Conservation (phyloP, 345 rosid genomes). For the Brassica napus region DNA sequence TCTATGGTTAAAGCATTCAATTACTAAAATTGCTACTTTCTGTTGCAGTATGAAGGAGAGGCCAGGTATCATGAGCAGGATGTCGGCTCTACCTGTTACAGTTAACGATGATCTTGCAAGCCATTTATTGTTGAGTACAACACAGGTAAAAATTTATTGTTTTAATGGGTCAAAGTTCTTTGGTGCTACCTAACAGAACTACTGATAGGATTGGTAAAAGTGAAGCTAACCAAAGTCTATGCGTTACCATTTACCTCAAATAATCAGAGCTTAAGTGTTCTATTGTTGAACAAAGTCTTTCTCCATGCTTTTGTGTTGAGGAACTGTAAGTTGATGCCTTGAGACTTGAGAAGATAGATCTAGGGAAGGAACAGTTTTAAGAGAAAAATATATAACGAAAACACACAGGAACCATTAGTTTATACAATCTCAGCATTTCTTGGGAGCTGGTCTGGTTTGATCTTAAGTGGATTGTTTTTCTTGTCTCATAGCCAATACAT, state of each 20-base stretch:
- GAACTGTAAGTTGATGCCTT: too few species aligned
- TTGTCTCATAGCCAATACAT: slow-evolving; percentile 51
- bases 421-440: not conserved
- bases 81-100: slow-evolving; percentile 76
- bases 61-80: slow-evolving; percentile 93
- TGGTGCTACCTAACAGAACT: not conserved
- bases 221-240: not conserved
- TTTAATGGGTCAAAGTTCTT: not conserved
- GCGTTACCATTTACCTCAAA: slow-evolving; percentile 5
- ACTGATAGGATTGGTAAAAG: not conserved
- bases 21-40: slow-evolving; percentile 25
- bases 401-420: slow-evolving; percentile 10
- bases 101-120: slow-evolving; percentile 73
- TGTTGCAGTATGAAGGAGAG: slow-evolving; percentile 73
- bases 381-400: not conserved
- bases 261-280: not conserved
- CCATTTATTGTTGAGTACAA: slow-evolving; percentile 54
- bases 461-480: slow-evolving; percentile 13
- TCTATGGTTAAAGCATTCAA: slow-evolving; percentile 20
- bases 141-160: slow-evolving; percentile 52
- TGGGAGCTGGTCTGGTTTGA: not conserved
- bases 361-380: too few species aligned
- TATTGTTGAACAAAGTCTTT: not conserved
- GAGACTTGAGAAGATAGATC: too few species aligned
- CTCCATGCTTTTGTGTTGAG: not conserved